phyloP scores from a whole-genome alignment of 495 filamentous ascomycete genomes.

The Hypoxylon rickii region DNA sequence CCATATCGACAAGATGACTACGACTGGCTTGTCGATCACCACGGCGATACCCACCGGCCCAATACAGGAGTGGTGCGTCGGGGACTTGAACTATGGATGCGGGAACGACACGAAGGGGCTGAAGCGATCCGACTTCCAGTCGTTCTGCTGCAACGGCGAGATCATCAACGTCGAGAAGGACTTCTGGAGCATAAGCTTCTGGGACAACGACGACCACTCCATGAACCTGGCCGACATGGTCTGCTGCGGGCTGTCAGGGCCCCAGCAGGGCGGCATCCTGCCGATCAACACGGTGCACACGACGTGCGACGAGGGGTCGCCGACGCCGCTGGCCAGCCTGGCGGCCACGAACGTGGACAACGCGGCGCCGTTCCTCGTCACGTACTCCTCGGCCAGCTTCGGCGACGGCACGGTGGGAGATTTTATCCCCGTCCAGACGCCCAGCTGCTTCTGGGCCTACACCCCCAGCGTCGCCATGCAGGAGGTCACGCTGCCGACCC shows the following conservation, averaged over 20 bases:
- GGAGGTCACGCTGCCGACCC: slow-evolving; percentile 18
- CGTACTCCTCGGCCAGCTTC: slow-evolving; percentile 20
- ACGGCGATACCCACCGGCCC: slow-evolving; percentile 18
- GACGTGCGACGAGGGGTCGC: slow-evolving; percentile 2
- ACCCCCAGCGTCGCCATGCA: background rate
- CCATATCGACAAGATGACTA: background rate
- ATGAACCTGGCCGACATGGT: slow-evolving; percentile 20
- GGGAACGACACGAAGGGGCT: slow-evolving; percentile 5
- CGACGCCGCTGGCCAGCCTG: slow-evolving; percentile 21
- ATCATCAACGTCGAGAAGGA: slow-evolving; percentile 20
- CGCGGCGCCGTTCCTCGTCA: slow-evolving; percentile 13
- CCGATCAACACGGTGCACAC: slow-evolving; percentile 8
- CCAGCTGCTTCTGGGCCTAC: slow-evolving; percentile 24
- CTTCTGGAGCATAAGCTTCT: slow-evolving; percentile 4
- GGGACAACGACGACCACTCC: slow-evolving; percentile 1
- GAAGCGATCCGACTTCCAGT: slow-evolving; percentile 20
- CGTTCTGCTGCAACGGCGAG: slow-evolving; percentile 29
- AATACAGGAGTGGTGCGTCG: slow-evolving; percentile 16
- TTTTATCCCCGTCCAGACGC: slow-evolving; percentile 10
- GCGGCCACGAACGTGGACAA: slow-evolving; percentile 25
- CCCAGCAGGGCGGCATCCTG: slow-evolving; percentile 2
- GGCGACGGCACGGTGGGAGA: slow-evolving; percentile 14
- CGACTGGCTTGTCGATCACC: slow-evolving; percentile 17
- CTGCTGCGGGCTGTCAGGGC: slow-evolving; percentile 16
- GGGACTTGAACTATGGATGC: background rate